Conservation (phyloP, 176 grass and related monocot species). For the Miscanthus lutarioriparius region DNA sequence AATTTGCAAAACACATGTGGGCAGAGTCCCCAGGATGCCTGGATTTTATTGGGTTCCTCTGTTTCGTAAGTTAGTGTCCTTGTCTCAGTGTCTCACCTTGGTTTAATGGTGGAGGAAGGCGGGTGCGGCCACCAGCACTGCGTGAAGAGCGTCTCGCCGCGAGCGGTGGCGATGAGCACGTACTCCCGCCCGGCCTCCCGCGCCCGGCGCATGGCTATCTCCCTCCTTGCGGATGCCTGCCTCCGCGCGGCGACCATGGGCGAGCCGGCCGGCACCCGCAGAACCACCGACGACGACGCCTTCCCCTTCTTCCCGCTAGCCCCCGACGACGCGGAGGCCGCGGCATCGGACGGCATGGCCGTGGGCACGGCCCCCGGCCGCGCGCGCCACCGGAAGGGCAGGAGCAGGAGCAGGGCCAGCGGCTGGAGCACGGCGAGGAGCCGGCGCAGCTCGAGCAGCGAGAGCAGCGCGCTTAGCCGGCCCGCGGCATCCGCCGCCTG, state of each 20-base stretch:
- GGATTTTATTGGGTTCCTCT: neutral
- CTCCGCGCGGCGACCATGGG: slow-evolving; percentile 45
- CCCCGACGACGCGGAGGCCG: slow-evolving; percentile 10
- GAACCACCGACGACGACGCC: slow-evolving; percentile 37
- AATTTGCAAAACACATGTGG: neutral
- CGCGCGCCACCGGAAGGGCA: slow-evolving; percentile 50
- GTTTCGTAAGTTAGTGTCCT: neutral
- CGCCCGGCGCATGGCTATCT: slow-evolving; percentile 42
- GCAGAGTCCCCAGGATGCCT: neutral
- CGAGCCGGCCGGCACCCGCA: slow-evolving; percentile 49
- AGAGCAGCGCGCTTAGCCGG: slow-evolving; percentile 61
- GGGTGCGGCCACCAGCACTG: slow-evolving; percentile 70
- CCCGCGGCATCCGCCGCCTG: slow-evolving; percentile 72
- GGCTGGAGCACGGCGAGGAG: slow-evolving; percentile 55
- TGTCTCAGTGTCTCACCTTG: slow-evolving; percentile 24
- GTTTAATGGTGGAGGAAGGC: slow-evolving; percentile 34
- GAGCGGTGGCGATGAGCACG: slow-evolving; percentile 58
- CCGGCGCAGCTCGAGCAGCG: slow-evolving; percentile 58
- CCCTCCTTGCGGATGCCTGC: slow-evolving; percentile 51
- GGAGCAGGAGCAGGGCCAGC: slow-evolving; percentile 53
- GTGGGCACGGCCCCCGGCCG: slow-evolving; percentile 5
- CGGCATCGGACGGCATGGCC: slow-evolving; percentile 1
- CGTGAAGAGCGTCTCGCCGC: slow-evolving; percentile 79
- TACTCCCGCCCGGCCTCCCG: slow-evolving; percentile 44
- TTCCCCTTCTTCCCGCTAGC: slow-evolving; percentile 48